Evolutionary conservation across 1,284 basidiomycete species (phyloP), one percentile per base, ranked within the genome.

Genomic region (Cystobasidium pallidum): DNA sequence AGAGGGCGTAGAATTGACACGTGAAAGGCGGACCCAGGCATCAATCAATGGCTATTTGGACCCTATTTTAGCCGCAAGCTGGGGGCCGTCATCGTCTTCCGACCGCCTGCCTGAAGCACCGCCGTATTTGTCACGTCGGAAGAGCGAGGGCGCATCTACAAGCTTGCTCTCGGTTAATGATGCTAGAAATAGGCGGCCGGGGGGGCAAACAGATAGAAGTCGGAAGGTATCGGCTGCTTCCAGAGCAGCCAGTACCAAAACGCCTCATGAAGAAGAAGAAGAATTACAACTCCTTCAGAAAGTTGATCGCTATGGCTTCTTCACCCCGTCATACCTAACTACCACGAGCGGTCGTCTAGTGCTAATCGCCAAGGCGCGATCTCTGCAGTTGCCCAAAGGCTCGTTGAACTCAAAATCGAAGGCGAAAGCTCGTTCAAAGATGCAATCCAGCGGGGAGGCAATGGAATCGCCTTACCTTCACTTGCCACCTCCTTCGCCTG

Each of bases 1-100:
- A 76, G 91, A 94, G 76, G 93, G 93, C 49, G 85, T 94, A 15
- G 93, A 96, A 82, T 87, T 92, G 54, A 95, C 93, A n/a, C 86
- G 93, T 72, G 92, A 74, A 41, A 52, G 73, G 30, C 32, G 70
- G 26, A 63, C 70, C 11, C 39, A 66, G 62, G 61, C 43, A 6
- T 49, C 58, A 47, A 63, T 70, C 34, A 52, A 47, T 45, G 59
- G 57, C 51, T 52, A 55, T 24, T 49, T 63, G 32, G 26, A 43
- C 7, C 66, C 72, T 3, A 43, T 61, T 10, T 24, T 61, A 28
- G 58, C 58, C 13, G 58, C 58, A 11, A 61, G 58, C 24, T 61
- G 58, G 58, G 58, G 58, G 1, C 58, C 58, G 8, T 57, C 66
- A 6, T 32, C 64, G 1, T 66, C 64, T 24, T 39, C 82, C 82